Evolutionary conservation across 73 alveolate species (phyloP).

Genomic region (Uronychia setigera): DNA sequence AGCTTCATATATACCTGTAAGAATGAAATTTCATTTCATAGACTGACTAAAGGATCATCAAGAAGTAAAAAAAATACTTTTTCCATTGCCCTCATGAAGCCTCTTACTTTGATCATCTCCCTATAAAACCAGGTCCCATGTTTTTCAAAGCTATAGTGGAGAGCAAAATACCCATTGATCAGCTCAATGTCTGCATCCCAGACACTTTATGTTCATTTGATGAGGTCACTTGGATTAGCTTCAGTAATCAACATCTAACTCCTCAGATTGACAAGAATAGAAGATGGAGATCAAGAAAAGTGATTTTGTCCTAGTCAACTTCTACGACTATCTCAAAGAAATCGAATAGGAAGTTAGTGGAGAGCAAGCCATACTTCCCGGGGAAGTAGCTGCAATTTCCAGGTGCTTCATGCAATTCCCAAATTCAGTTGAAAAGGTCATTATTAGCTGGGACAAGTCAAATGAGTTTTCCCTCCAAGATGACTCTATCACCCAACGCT

Average conservation of each 20-base stretch:
- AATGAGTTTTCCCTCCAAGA: constrained; percentile 36
- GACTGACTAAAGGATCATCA: not conserved
- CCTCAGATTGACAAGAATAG: constrained; percentile 22
- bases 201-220: constrained; percentile 40
- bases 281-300: constrained; percentile 33
- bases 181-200: constrained; percentile 27
- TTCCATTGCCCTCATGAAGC: not conserved
- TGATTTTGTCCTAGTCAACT: constrained; percentile 32
- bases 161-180: constrained; percentile 15
- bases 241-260: constrained; percentile 11
- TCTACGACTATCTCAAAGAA: constrained; percentile 40
- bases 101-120: constrained; percentile 23
- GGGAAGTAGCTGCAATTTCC: constrained; percentile 39
- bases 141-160: constrained; percentile 40
- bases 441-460: constrained; percentile 34
- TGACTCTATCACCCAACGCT: constrained; percentile 31
- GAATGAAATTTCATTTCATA: not conserved
- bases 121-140: constrained; percentile 33
- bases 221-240: constrained; percentile 39
- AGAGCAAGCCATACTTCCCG: constrained; percentile 7
- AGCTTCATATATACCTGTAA: not conserved
- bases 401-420: constrained; percentile 30
- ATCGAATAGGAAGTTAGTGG: not conserved
- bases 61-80: not conserved
- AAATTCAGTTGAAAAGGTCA: not conserved